These are phyloP conservation scores for Auriscalpium orientale DNA, from an alignment of 768 basidiomycete genomes.

Conservation along the genomic window DNA sequence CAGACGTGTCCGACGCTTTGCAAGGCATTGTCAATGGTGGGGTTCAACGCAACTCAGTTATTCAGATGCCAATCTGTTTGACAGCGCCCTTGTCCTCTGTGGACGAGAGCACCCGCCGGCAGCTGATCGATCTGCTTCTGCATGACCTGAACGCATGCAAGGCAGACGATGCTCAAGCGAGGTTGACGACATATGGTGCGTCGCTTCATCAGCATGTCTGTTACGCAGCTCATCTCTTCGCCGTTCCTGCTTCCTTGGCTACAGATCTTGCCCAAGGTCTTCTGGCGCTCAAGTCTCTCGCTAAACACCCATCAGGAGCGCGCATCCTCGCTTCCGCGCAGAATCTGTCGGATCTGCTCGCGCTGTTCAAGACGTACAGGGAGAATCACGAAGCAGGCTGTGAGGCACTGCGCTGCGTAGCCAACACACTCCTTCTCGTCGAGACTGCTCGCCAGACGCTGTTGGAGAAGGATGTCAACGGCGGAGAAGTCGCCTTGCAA, in stretches of 20 bases:
- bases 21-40: constrained; percentile 45
- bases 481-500: constrained; percentile 47
- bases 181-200: constrained; percentile 51
- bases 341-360: constrained; percentile 52
- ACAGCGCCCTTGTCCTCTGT: constrained; percentile 43
- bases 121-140: constrained; percentile 52
- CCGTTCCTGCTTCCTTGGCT: not conserved
- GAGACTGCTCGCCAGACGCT: constrained; percentile 54
- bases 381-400: constrained; percentile 51
- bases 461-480: constrained; percentile 50
- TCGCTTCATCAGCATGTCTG: constrained; percentile 6
- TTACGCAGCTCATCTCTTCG: not conserved
- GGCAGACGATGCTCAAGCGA: constrained; percentile 26
- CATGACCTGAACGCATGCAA: constrained; percentile 36
- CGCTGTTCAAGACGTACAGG: constrained; percentile 44
- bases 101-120: constrained; percentile 38
- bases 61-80: not conserved
- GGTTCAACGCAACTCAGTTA: constrained; percentile 12
- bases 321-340: constrained; percentile 43
- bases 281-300: constrained; percentile 66
- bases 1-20: constrained; percentile 39
- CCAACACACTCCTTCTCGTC: constrained; percentile 70
- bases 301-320: constrained; percentile 64
- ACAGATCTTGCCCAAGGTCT: constrained; percentile 67
- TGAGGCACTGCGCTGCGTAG: constrained; percentile 70